Base-by-base conservation (phyloP, 2,329 filamentous ascomycete genomes). In the Didymosphaeria variabile region DNA sequence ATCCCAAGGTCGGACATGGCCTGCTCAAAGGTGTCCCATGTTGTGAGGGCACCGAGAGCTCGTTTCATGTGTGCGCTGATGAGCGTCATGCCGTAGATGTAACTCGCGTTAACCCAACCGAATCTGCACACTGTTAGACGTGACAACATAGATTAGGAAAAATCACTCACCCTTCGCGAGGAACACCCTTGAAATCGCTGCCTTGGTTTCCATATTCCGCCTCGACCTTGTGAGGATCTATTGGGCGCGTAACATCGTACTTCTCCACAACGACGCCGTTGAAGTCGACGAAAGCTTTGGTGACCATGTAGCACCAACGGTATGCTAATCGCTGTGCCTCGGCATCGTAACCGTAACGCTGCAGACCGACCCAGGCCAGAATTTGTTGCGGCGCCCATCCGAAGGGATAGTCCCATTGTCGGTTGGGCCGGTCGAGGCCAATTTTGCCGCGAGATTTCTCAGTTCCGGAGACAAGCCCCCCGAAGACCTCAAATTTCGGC, bases 311-410 rank as follows among this genome's bases (percentile, higher is more conserved):
- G 56, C 97, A 82, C 95, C 95, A 99, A 79, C 95, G 93, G 80
- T 99, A 99, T 0, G 93, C 91, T 66, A 99, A 81, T 36, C 93
- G 86, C 80, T 97, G 91, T 1, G 93, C 93, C 63, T 97, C 94
- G 26, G 94, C 91, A 31, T 90, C 89, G 76, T 97, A 98, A 57
- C 94, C 93, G 75, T 98, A 99, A 19, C 94, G 90, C 72, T 93
- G 87, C 61, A 99, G 83, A 2, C 94, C 95, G 1, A 92, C 94
- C 95, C 95, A 99, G 0, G 95, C 94, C 45, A 99, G 87, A 82
- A 99, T 98, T 82, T 99, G 95, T 83, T 99, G 95, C 34, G 95
- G 95, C 58, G 95, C 95, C 95, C 95, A 99, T 61, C 95, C 95
- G 75, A 95, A 98, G 0, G 95, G 95, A 77, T 93, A 98, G 77